A percentile compares a stretch with the other conserved stretches of the same genome.
Conservation (phyloP, 139 green algal species). For the Chlamydomonas urium region DNA sequence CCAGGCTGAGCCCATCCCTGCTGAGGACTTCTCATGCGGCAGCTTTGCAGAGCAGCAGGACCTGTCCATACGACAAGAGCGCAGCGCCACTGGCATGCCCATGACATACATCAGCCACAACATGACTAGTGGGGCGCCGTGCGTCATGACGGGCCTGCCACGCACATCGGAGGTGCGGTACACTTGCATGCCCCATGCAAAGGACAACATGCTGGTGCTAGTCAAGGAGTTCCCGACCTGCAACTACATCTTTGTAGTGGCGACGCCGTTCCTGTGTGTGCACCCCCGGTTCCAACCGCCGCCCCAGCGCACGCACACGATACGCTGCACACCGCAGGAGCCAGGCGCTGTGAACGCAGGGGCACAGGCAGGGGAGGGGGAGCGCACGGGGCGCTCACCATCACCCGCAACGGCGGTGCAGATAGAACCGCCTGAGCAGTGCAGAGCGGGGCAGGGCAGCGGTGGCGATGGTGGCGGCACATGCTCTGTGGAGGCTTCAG, state of each 20-base stretch:
- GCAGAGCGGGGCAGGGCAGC: too few relatives aligned
- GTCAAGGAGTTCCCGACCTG: conserved; percentile 77
- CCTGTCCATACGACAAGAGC: conserved; percentile 40
- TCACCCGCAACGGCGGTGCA: too few relatives aligned
- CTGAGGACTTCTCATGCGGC: conserved; percentile 57
- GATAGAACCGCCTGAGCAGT: too few relatives aligned
- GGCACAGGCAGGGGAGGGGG: too few relatives aligned
- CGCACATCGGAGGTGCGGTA: conserved; percentile 71
- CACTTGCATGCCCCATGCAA: conserved; percentile 41
- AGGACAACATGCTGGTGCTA: conserved; percentile 44
- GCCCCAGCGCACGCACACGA: conserved; percentile 4
- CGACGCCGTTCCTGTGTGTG: conserved; percentile 70
- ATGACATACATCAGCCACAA: conserved; percentile 62
- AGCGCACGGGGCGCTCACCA: too few relatives aligned
- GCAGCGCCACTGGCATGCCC: conserved; percentile 26
- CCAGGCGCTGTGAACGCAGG: too few relatives aligned
- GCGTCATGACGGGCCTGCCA: conserved; percentile 49
- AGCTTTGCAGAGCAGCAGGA: conserved; percentile 39
- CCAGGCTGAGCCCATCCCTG: neutral
- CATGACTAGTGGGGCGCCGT: conserved; percentile 57
- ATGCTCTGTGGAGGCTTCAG: too few relatives aligned
- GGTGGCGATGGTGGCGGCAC: too few relatives aligned
- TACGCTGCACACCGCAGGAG: too few relatives aligned
- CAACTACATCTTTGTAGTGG: conserved; percentile 65
- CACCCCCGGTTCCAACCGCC: conserved; percentile 52